Evolutionary conservation across 139 green algal species (phyloP), one percentile per base, ranked within the genome.

Genomic region (Desmodesmus armatus): DNA sequence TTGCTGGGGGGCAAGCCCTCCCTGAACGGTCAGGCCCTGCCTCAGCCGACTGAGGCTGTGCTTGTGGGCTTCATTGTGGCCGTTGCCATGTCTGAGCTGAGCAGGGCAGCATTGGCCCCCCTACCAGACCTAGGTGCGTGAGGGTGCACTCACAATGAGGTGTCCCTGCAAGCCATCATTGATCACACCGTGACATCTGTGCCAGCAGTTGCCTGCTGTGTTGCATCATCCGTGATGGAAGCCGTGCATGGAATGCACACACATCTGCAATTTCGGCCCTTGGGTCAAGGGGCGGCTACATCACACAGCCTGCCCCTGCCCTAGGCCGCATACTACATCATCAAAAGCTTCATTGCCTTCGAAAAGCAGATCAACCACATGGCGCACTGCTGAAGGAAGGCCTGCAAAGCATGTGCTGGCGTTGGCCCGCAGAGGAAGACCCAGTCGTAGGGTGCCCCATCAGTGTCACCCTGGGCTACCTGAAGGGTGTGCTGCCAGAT

Each of bases 401-500:
- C n/a, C n/a, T n/a, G n/a, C n/a, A n/a, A n/a, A n/a, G n/a, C n/a
- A n/a, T 41, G 1, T 55, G 3, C 69, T 77, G 69, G 25, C 63
- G 41, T 29, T 69, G 58, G 31, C 4, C 41, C 19, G 44, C 80
- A 85, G 80, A 78, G 9, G 80, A 78, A 31, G 80, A 85, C 37
- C 66, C 66, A 58, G 33, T 70, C 1, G 80, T 85, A 19, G 40
- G 47, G 0, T 85, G 80, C 37, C 80, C 80, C 6, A 44, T 85
- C 29, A 43, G 41, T 25, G 66, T 79, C 23, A 65, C 80, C 3
- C 43, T 85, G 47, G 80, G 80, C 3, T 85, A 85, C 44, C 66
- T 85, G 5, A 78, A 85, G 41, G 80, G 80, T 5, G 80, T 85
- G 43, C 66, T 85, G 47, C 80, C 80, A 41, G 80, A 85, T 25